Evolutionary conservation across 1,139 yeast species (phyloP).

Genomic region (Zygoascus sp.): DNA sequence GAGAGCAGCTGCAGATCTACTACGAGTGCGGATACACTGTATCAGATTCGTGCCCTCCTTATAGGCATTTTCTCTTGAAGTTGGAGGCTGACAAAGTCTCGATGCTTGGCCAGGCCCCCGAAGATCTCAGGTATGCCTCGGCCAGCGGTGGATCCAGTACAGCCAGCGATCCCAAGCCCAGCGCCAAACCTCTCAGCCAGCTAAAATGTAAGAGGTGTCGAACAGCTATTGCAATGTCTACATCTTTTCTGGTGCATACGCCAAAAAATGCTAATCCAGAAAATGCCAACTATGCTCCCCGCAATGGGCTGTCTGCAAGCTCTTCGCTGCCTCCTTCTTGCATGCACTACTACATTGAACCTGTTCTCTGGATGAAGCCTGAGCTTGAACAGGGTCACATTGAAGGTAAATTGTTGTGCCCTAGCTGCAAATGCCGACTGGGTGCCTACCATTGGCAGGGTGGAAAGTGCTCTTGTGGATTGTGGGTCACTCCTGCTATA

Average conservation of each 20-base stretch:
- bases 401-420: slow-evolving; percentile 84
- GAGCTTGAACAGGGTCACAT: slow-evolving; percentile 64
- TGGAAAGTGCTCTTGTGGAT: slow-evolving; percentile 87
- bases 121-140: slow-evolving; percentile 16
- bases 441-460: slow-evolving; percentile 98
- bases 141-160: too few species aligned
- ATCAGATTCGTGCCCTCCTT: slow-evolving; percentile 38
- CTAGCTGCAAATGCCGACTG: slow-evolving; percentile 63
- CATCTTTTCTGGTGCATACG: slow-evolving; percentile 26
- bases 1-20: slow-evolving; percentile 64
- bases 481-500: slow-evolving; percentile 93
- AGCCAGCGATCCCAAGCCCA: not conserved
- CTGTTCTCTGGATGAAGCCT: slow-evolving; percentile 83
- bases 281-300: slow-evolving; percentile 20
- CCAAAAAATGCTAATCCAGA: slow-evolving; percentile 16
- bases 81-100: slow-evolving; percentile 34
- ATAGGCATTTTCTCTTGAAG: slow-evolving; percentile 49
- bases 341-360: slow-evolving; percentile 85
- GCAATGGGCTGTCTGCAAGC: slow-evolving; percentile 35
- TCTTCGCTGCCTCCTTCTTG: slow-evolving; percentile 63
- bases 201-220: slow-evolving; percentile 36
- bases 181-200: slow-evolving; percentile 18
- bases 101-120: slow-evolving; percentile 29
- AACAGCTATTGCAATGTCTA: slow-evolving; percentile 27
- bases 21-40: slow-evolving; percentile 45